phyloP scores from a whole-genome alignment of 345 rosid species.

The Eutrema heterophyllum region DNA sequence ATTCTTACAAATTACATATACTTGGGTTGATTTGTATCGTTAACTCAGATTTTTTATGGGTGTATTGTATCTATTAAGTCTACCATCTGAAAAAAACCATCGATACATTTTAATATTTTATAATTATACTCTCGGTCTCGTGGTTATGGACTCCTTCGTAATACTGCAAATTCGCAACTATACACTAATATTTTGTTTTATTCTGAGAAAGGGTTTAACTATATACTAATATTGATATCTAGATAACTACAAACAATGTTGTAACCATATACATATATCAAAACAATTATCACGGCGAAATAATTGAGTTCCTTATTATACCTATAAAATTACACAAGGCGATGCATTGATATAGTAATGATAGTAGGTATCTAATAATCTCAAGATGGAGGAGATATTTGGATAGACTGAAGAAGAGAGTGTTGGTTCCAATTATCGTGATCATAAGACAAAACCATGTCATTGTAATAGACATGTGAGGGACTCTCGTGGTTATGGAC shows the following conservation, averaged over 20 bases:
- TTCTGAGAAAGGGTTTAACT: too few species aligned
- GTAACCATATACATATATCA: not conserved
- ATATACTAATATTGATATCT: not conserved
- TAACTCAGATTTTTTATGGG: too few species aligned
- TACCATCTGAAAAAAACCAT: too few species aligned
- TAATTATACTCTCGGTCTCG: too few species aligned
- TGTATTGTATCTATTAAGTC: too few species aligned
- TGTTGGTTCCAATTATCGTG: slow-evolving; percentile 25
- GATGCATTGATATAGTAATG: not conserved
- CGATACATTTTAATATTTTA: too few species aligned
- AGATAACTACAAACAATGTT: not conserved
- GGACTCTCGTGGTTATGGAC: slow-evolving; percentile 72
- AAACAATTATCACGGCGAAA: not conserved
- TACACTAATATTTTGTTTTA: not conserved
- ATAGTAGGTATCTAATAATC: not conserved
- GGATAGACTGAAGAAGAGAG: slow-evolving; percentile 16
- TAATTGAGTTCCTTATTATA: not conserved
- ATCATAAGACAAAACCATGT: slow-evolving; percentile 28
- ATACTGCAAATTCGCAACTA: not conserved
- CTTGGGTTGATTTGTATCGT: too few species aligned
- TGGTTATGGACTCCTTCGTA: too few species aligned
- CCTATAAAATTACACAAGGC: slow-evolving; percentile 6
- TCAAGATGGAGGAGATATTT: not conserved
- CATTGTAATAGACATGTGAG: slow-evolving; percentile 33
- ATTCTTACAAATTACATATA: too few species aligned